Base-by-base conservation (phyloP, 164 flowering plant genomes). In the Nelumbo lutea region DNA sequence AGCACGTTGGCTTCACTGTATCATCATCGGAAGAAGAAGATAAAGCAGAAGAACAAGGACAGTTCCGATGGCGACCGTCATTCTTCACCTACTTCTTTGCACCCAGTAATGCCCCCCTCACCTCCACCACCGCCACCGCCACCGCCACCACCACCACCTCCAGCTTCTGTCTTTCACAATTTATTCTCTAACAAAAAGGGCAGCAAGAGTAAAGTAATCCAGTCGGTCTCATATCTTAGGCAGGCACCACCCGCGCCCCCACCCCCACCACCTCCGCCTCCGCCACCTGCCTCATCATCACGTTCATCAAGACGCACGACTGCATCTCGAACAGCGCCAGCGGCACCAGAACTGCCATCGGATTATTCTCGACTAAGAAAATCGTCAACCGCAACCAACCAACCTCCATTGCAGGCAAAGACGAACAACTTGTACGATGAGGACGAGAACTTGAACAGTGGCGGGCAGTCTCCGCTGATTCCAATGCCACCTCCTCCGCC, bases 401-500 rank as follows among this genome's bases (percentile, higher is more conserved):
- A 75, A 64, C 96, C 96, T 9, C 96, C 93, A 55, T 44, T 83
- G 52, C 92, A 92, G 10, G 64, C 79, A 5, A 85, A 69, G 63
- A n/a, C 15, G 13, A 81, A 38, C 62, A 66, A 2, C 48, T 61
- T 55, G 58, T 62, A 69, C 69, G 61, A 74, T 9, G 61, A 62
- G 0, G 82, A 80, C 2, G 81, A 75, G n/a, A 67, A 27, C n/a
- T 43, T 73, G 47, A 74, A 56, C 70, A 72, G 71, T 61, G 83
- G 84, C 1, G 52, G 76, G 0, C 81, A 76, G 69, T 85, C 90
- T 13, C 91, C 93, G 15, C 2, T 82, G 68, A 72, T 79, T 4
- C 88, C 83, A 4, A 75, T 81, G 66, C 87, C 92, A 1, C 88
- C 88, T 0, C 91, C 93, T 0, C 88, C 86, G 6, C 87, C 86